Percentiles rank a stretch among this genome's conserved stretches.
Conservation (phyloP, 306 rosid species). For the Prosopis cineraria region DNA sequence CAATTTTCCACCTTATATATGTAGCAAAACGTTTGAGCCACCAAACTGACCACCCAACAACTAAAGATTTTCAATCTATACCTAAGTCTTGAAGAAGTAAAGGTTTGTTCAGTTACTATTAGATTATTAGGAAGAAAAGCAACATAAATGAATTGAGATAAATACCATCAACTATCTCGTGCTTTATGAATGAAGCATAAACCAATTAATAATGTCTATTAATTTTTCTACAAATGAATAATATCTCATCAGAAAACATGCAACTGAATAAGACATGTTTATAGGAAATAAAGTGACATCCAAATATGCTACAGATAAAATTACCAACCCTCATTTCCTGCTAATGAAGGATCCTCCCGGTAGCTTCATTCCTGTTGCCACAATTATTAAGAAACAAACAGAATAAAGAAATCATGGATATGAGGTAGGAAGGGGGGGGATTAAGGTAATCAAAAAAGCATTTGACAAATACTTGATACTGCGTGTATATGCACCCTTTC, state of each 20-base stretch:
- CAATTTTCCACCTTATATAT: neutral
- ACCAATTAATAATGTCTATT: slow-evolving; percentile 4
- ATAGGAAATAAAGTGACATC: neutral
- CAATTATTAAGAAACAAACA: neutral
- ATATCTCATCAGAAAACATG: neutral
- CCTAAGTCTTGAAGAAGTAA: slow-evolving; percentile 6
- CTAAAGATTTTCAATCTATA: neutral
- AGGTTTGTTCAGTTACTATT: slow-evolving; percentile 14
- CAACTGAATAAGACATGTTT: neutral
- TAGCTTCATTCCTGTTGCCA: neutral
- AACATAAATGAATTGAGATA: neutral
- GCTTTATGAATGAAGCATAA: slow-evolving; percentile 10
- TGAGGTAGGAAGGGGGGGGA: neutral
- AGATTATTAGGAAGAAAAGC: neutral
- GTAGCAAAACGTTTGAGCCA: slow-evolving; percentile 16
- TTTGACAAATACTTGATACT: neutral
- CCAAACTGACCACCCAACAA: slow-evolving; percentile 3
- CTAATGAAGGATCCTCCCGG: neutral
- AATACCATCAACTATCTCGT: slow-evolving; percentile 12
- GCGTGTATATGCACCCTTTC: neutral
- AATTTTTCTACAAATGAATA: neutral
- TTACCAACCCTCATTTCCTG: slow-evolving; percentile 1
- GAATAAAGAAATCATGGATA: neutral
- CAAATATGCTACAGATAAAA: neutral
- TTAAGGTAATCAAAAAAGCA: neutral